Evolutionary conservation across 2,329 filamentous ascomycete genomes (phyloP).

Genomic region (Neocatenulostroma microsporum): DNA sequence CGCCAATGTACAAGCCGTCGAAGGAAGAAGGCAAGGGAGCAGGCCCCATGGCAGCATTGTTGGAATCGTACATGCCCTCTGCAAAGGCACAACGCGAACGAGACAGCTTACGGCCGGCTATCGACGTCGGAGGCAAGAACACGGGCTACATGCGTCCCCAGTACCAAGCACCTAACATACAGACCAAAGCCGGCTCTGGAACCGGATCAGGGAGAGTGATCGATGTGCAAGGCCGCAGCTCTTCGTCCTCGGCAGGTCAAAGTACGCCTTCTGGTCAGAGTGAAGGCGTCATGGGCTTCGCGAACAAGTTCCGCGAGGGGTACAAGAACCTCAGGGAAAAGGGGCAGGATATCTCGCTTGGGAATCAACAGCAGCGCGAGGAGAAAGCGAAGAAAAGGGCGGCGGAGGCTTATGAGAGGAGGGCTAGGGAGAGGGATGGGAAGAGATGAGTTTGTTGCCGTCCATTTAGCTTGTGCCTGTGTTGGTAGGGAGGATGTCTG

Average conservation of each 20-base stretch:
- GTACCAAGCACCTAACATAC: constrained; percentile 7
- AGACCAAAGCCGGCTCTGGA: background rate
- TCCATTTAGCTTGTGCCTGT: no score
- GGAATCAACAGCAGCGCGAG: constrained; percentile 5
- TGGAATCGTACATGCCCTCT: constrained; percentile 1
- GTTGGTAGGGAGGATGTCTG: no score
- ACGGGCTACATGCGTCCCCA: constrained; percentile 13
- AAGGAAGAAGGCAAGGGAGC: constrained; percentile 5
- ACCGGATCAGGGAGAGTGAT: background rate
- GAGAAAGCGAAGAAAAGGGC: constrained; percentile 16
- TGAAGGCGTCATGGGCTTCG: constrained; percentile 4
- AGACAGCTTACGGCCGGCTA: background rate
- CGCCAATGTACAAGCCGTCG: constrained; percentile 26
- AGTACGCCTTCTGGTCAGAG: no score
- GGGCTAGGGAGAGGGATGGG: constrained; percentile 11
- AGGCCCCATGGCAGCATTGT: background rate
- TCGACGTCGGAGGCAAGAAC: constrained; percentile 9
- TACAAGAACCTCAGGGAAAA: constrained; percentile 4
- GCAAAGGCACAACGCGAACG: background rate
- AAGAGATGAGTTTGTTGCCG: constrained; percentile 2
- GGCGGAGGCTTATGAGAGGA: constrained; percentile 24
- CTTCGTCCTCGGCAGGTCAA: background rate
- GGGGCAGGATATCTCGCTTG: background rate
- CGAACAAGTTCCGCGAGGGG: no score
- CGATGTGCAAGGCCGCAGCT: background rate